phyloP scores from a whole-genome alignment of 345 rosid genomes.

The Turritis glabra region DNA sequence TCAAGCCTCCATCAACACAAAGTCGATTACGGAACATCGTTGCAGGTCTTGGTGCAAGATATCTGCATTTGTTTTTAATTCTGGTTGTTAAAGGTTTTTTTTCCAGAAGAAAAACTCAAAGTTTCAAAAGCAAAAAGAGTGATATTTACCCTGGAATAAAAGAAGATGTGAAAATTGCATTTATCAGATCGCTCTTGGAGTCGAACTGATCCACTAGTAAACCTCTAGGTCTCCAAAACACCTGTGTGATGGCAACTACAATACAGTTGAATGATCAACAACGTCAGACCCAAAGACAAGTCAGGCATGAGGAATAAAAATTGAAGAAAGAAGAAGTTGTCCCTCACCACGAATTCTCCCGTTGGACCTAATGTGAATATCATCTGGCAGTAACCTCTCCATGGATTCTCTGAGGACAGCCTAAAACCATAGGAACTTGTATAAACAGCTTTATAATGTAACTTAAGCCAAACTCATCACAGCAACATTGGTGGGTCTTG shows the following conservation, averaged over 20 bases:
- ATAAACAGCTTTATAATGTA: neutral
- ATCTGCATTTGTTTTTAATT: conserved; percentile 48
- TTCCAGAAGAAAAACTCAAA: neutral
- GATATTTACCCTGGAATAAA: conserved; percentile 82
- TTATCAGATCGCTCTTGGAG: conserved; percentile 85
- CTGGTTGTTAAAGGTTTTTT: neutral
- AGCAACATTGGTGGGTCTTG: neutral
- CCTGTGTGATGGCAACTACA: conserved; percentile 96
- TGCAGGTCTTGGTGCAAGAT: conserved; percentile 93
- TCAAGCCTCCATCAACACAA: conserved; percentile 94
- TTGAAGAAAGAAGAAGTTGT: conserved; percentile 1
- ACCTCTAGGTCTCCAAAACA: conserved; percentile 88
- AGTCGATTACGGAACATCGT: conserved; percentile 81
- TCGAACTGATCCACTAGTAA: conserved; percentile 92
- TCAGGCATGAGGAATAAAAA: neutral
- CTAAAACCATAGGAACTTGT: conserved; percentile 37
- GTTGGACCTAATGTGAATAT: conserved; percentile 72
- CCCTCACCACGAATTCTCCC: conserved; percentile 91
- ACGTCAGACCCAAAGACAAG: neutral
- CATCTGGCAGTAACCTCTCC: conserved; percentile 73
- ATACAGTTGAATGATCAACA: conserved; percentile 21
- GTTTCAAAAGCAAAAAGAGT: conserved; percentile 20
- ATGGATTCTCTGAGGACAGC: conserved; percentile 81
- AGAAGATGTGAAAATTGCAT: conserved; percentile 87
- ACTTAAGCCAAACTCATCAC: neutral